Conservation (phyloP, 2,329 filamentous ascomycete genomes). For the Drechslera avenae region DNA sequence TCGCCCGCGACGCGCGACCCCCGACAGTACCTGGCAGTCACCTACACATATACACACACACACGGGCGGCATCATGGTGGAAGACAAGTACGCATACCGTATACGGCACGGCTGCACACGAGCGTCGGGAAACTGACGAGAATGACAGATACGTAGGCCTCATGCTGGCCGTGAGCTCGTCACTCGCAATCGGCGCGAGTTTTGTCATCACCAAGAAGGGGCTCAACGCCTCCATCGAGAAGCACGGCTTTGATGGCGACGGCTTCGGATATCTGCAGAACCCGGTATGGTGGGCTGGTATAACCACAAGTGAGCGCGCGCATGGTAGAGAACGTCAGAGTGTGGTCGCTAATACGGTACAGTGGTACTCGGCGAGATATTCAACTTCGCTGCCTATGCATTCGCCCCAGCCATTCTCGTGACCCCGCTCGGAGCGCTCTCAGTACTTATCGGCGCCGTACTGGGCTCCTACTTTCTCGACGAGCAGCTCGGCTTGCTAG, state of each 20-base stretch:
- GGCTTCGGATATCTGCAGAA: conserved; percentile 93
- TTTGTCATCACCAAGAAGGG: conserved; percentile 99
- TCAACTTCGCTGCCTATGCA: conserved; percentile 97
- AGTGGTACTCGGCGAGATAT: conserved; percentile 93
- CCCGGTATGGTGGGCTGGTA: conserved; percentile 97
- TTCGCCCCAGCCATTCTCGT: conserved; percentile 99
- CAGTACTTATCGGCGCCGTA: conserved; percentile 92
- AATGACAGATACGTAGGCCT: conserved; percentile 49
- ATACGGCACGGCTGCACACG: background rate
- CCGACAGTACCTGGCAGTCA: conserved; percentile 5
- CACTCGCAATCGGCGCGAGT: conserved; percentile 68
- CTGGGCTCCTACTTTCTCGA: conserved; percentile 92
- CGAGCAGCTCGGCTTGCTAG: conserved; percentile 86
- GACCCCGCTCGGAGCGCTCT: conserved; percentile 89
- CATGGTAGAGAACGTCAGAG: background rate
- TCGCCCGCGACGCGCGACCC: background rate
- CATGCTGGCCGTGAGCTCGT: conserved; percentile 49
- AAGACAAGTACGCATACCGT: conserved; percentile 47
- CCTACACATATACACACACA: conserved; percentile 11
- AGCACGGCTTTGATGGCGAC: conserved; percentile 95
- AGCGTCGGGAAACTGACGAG: conserved; percentile 27
- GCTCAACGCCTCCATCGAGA: conserved; percentile 85
- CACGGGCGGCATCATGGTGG: conserved; percentile 38
- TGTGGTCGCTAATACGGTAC: conserved; percentile 24
- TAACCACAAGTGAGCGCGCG: conserved; percentile 73